Conservation (phyloP, 495 filamentous ascomycete genomes). For the Parathielavia hyrcaniae region DNA sequence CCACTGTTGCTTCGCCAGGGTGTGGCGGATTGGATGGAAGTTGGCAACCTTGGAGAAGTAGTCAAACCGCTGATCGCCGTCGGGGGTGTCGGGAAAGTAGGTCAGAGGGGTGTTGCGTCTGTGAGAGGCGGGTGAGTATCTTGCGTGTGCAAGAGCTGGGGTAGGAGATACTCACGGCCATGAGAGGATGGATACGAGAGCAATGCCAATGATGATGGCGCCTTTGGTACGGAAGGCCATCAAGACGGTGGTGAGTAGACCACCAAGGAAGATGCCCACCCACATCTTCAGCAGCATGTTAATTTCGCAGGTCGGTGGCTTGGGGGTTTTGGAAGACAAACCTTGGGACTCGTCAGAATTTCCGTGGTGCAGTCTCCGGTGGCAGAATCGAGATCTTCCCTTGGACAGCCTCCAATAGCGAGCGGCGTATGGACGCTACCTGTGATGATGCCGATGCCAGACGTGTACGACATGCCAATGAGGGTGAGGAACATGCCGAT, state of each 20-base stretch:
- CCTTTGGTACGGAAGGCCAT: constrained; percentile 78
- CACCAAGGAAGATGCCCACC: constrained; percentile 74
- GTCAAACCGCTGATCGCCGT: constrained; percentile 59
- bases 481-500: constrained; percentile 74
- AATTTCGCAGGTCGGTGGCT: constrained; percentile 9
- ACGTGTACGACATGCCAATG: constrained; percentile 68
- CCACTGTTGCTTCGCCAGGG: constrained; percentile 62
- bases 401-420: constrained; percentile 60
- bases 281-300: constrained; percentile 47
- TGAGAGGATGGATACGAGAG: constrained; percentile 71
- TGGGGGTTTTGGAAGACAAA: constrained; percentile 3
- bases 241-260: constrained; percentile 64
- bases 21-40: constrained; percentile 69
- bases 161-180: constrained; percentile 53
- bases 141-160: background rate
- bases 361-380: constrained; percentile 37
- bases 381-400: constrained; percentile 33
- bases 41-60: constrained; percentile 75
- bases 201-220: constrained; percentile 76
- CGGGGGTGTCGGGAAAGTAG: constrained; percentile 64
- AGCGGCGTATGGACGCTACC: constrained; percentile 55
- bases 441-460: constrained; percentile 69
- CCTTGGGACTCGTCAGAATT: constrained; percentile 64
- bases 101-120: constrained; percentile 64
- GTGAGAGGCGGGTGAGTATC: background rate